Evolutionary conservation across 176 grass and related monocot genomes (phyloP).

Genomic region (Chrysopogon serrulatus): DNA sequence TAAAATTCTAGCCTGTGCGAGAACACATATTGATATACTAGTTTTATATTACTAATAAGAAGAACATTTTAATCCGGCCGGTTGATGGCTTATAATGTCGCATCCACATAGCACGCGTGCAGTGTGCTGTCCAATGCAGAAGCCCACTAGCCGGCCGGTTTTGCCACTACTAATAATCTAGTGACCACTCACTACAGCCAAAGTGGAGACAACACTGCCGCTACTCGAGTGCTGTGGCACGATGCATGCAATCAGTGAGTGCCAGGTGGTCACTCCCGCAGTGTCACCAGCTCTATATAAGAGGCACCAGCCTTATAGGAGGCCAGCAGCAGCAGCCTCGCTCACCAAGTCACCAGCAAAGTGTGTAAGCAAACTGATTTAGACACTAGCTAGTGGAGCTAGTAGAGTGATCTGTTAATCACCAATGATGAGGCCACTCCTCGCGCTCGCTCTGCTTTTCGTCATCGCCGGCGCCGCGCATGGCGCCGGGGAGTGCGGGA

Average conservation of each 20-base stretch:
- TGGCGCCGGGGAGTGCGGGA: conserved; percentile 48
- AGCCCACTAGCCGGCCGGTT: background rate
- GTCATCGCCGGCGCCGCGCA: background rate
- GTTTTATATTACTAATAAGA: no score
- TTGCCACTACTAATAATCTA: background rate
- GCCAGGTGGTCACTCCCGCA: background rate
- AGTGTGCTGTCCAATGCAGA: conserved; percentile 23
- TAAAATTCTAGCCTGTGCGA: no score
- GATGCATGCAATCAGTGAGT: background rate
- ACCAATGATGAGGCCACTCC: background rate
- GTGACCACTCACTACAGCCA: background rate
- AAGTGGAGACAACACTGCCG: conserved; percentile 19
- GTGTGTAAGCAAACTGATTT: background rate
- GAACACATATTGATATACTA: no score
- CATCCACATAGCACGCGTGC: no score
- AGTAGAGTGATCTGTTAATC: no score
- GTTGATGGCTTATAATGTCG: no score
- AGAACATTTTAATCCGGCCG: no score
- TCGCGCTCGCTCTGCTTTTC: background rate
- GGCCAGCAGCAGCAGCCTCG: background rate
- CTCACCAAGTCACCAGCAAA: no score
- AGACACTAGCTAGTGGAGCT: background rate
- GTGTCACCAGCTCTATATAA: background rate
- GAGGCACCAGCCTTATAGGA: background rate
- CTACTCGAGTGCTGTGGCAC: background rate